These are phyloP conservation scores for Spathaspora sp. DNA, from an alignment of 1,139 yeast genomes.

Conservation along the genomic window DNA sequence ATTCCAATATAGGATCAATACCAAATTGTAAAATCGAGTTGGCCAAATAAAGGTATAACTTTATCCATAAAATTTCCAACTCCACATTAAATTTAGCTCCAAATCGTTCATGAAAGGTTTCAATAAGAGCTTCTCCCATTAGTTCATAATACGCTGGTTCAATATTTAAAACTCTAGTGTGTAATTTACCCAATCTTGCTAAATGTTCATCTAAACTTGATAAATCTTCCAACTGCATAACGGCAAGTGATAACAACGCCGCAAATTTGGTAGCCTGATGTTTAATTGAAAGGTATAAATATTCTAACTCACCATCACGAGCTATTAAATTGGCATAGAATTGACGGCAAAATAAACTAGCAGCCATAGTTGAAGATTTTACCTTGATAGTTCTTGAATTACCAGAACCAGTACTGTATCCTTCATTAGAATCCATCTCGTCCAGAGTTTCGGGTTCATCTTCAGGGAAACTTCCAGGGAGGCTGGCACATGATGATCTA, in stretches of 20 bases:
- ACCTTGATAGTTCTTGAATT: slow-evolving; percentile 1
- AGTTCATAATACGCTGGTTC: slow-evolving; percentile 71
- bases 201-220: slow-evolving; percentile 56
- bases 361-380: slow-evolving; percentile 32
- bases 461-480: slow-evolving; percentile 4
- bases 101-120: slow-evolving; percentile 71
- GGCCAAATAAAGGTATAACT: slow-evolving; percentile 59
- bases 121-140: slow-evolving; percentile 77
- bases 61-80: slow-evolving; percentile 71
- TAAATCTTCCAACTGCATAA: slow-evolving; percentile 44
- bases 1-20: slow-evolving; percentile 53
- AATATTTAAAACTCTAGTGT: slow-evolving; percentile 71
- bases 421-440: neutral
- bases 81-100: slow-evolving; percentile 47
- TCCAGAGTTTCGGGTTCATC: neutral
- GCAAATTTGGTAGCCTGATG: slow-evolving; percentile 81
- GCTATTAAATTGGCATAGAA: slow-evolving; percentile 58
- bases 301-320: slow-evolving; percentile 54
- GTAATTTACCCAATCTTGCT: slow-evolving; percentile 68
- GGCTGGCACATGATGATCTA: neutral
- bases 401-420: slow-evolving; percentile 1
- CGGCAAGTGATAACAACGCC: slow-evolving; percentile 69
- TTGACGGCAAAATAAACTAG: slow-evolving; percentile 59
- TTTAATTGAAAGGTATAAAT: slow-evolving; percentile 60
- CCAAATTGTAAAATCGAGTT: slow-evolving; percentile 66